Conservation (phyloP, 306 rosid genomes). For the Lupinus albus region DNA sequence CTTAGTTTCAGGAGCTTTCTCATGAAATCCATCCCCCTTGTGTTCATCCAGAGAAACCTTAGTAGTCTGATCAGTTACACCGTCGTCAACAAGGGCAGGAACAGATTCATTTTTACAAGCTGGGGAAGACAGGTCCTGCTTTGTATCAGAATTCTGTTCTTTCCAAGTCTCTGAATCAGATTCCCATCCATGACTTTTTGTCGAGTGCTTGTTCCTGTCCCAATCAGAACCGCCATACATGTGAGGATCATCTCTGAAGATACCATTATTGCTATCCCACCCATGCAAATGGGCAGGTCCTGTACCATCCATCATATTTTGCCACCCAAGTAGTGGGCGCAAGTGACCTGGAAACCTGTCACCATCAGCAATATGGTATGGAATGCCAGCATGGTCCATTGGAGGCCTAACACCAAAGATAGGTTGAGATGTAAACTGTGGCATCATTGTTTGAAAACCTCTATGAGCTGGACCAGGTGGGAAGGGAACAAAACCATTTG, state of each 20-base stretch:
- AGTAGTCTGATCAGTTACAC: constrained; percentile 50
- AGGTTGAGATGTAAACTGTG: constrained; percentile 84
- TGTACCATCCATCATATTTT: constrained; percentile 84
- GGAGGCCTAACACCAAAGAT: constrained; percentile 84
- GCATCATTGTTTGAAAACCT: constrained; percentile 84
- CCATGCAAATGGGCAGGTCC: constrained; percentile 90
- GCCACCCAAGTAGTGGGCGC: constrained; percentile 96
- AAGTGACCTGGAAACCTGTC: constrained; percentile 88
- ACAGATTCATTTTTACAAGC: constrained; percentile 61
- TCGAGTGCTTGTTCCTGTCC: constrained; percentile 81
- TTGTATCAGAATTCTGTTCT: constrained; percentile 69
- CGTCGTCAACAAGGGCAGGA: constrained; percentile 57
- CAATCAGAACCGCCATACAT: constrained; percentile 82
- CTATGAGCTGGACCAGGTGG: constrained; percentile 91
- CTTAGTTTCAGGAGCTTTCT: constrained; percentile 62
- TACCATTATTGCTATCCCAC: constrained; percentile 90
- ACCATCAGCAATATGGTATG: constrained; percentile 83
- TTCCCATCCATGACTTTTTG: constrained; percentile 87
- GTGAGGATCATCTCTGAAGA: constrained; percentile 77
- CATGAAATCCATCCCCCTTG: constrained; percentile 44
- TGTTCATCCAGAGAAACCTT: constrained; percentile 65
- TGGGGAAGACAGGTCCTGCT: constrained; percentile 80
- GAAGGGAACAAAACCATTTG: constrained; percentile 92
- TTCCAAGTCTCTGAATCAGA: constrained; percentile 83
- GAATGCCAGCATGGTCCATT: constrained; percentile 82